These are phyloP conservation scores for Myxozyma neotropica DNA, from an alignment of 805 yeast genomes.

Conservation along the genomic window DNA sequence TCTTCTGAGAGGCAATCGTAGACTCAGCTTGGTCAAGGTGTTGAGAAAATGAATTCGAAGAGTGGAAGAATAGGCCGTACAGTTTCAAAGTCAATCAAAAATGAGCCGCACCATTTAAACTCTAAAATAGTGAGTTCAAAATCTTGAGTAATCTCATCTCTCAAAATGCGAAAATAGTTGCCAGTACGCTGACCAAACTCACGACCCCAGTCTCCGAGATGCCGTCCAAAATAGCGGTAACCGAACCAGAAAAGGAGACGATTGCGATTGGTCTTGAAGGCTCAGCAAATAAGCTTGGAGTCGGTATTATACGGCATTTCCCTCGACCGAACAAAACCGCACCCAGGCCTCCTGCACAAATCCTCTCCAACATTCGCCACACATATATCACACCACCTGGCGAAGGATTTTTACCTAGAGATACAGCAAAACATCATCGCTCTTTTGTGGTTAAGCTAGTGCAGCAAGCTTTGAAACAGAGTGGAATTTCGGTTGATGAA, in stretches of 20 bases:
- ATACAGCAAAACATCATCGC: conserved; percentile 94
- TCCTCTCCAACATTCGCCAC: conserved; percentile 88
- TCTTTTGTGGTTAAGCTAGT: conserved; percentile 88
- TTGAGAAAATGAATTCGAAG: no score
- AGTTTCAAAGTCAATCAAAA: no score
- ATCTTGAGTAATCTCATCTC: no score
- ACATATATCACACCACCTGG: conserved; percentile 97
- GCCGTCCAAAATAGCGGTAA: conserved; percentile 12
- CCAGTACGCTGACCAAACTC: no score
- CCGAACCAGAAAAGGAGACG: conserved; percentile 11
- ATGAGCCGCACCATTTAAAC: not conserved
- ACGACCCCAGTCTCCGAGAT: no score
- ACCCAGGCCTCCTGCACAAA: conserved; percentile 52
- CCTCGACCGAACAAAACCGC: conserved; percentile 56
- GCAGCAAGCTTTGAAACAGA: conserved; percentile 64
- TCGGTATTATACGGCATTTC: conserved; percentile 82
- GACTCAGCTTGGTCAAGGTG: no score
- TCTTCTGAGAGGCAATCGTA: no score
- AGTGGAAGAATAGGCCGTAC: no score
- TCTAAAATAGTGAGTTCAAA: not conserved
- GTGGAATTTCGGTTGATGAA: conserved; percentile 48
- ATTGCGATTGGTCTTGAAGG: conserved; percentile 93
- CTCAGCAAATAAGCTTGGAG: conserved; percentile 94
- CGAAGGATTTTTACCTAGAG: conserved; percentile 95
- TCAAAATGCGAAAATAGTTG: no score